Evolutionary conservation across 2,329 filamentous ascomycete genomes (phyloP), one percentile per base, ranked within the genome.

Genomic region (Pestalotiopsis sp.): DNA sequence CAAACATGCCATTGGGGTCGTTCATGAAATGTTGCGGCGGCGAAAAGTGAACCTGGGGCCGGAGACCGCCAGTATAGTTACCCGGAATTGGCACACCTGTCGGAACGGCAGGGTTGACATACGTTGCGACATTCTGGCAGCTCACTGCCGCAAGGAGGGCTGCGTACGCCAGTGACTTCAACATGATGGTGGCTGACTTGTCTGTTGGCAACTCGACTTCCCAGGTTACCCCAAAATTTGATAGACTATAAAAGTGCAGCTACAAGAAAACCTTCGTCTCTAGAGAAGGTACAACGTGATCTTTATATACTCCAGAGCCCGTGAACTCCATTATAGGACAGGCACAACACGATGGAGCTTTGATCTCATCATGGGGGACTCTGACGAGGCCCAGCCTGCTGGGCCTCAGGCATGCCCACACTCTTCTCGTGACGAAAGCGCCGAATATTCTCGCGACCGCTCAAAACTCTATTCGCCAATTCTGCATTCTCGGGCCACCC

Each of bases 1-100:
- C 75, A 70, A 90, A 89, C 80, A 90, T 83, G 72, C 90, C 90
- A 78, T 91, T 91, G 1, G 89, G 89, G 72, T 91, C 90, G 70
- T 90, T 90, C 83, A 87, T 85, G 71, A 85, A 87, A 72, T 83
- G 77, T 36, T 81, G 72, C 2, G 87, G 86, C 2, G 86, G 86
- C 7, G 85, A 85, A 75, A 84, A 90, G 76, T 89, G 88, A 23
- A 88, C 77, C 73, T 89, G 86, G 3, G 87, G 87, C 13, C 87
- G 80, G 45, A 79, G 67, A 3, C 68, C 56, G 7, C 77, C 77
- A 7, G 70, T 75, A 65, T 79, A 79, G 66, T 74, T 72, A 45
- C 70, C 77, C 0, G 73, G 27, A 6, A 77, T 56, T 0, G 77
- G 76, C 1, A 67, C 70, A 1, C 73, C 75, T 0, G 75, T 77